Percentiles rank a stretch among this genome's conserved stretches.
Conservation (phyloP, 2,329 filamentous ascomycete genomes). For the Fusarium chaquense region DNA sequence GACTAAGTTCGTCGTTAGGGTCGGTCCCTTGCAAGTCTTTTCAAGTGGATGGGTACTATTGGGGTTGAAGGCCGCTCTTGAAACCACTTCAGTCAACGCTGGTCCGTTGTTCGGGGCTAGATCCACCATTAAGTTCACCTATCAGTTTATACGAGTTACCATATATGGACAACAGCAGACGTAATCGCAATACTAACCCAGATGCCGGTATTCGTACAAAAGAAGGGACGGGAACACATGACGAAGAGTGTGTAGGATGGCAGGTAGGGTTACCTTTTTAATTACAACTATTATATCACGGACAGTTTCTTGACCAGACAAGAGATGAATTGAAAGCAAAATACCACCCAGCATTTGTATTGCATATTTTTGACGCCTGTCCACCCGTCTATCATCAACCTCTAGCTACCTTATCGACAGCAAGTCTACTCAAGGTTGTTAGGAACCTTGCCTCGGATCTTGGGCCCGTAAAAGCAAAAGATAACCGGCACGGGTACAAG, state of each 20-base stretch:
- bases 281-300: neutral
- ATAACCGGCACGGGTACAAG: constrained; percentile 42
- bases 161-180: neutral
- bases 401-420: fast-evolving
- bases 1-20: neutral
- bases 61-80: too few species aligned
- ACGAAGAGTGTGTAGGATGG: neutral
- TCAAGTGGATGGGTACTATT: too few species aligned
- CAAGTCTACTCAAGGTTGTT: constrained; percentile 32
- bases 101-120: too few species aligned
- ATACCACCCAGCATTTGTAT: neutral
- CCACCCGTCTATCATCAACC: too few species aligned
- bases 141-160: neutral
- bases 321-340: neutral
- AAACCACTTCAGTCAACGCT: too few species aligned
- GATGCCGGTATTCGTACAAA: neutral
- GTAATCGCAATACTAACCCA: neutral
- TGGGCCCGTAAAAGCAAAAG: constrained; percentile 40
- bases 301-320: neutral
- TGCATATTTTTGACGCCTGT: neutral
- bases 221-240: neutral
- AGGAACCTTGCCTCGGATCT: constrained; percentile 42
- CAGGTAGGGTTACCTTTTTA: neutral
- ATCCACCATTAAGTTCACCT: too few species aligned
- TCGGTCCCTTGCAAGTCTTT: neutral